Evolutionary conservation across 257 asterid genomes (phyloP), one percentile per base, ranked within the genome.

Genomic region (Gardenia jasminoides): DNA sequence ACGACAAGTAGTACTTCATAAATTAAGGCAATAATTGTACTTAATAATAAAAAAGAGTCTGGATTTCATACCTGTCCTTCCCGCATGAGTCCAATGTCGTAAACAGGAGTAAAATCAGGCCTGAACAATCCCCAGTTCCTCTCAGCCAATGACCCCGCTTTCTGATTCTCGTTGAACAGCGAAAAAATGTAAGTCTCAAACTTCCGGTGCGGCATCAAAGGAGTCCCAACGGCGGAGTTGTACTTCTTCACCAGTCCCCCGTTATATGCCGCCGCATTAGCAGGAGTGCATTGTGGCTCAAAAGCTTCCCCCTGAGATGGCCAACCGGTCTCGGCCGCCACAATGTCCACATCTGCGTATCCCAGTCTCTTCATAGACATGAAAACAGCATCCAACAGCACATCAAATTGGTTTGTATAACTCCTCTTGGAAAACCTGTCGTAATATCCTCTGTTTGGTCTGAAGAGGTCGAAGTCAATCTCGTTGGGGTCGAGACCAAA

Each of bases 291-390:
- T 61, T 86, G 83, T 11, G 94, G 93, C 87, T 92, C 96, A 80
- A 82, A 85, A 0, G 54, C 74, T 58, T 91, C 98, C 0, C 98
- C 98, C 2, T 36, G 26, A 4, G 98, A 83, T 20, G 99, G 83
- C 99, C 99, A 95, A 24, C 99, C 99, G 4, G 99, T 92, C 79
- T 95, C 99, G 2, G 93, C 97, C 2, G 85, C 93, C 11, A 87
- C 88, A 1, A 95, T 87, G 0, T 92, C 97, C 1, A 95, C 98
- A 41, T 95, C 99, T 0, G 62, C 82, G 82, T 86, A 92, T 3
- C 98, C 96, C 76, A 95, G 41, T 52, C 83, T 87, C 88, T 79
- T 88, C 99, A 95, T 95, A 0, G 97, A 88, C 28, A 84, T 77
- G 71, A 76, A 85, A 0, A 92, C 94, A 0, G 98, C 90, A 69